Evolutionary conservation across 106 monocot species (phyloP), one percentile per base, ranked within the genome.

Genomic region (Apostasia shenzhenica): DNA sequence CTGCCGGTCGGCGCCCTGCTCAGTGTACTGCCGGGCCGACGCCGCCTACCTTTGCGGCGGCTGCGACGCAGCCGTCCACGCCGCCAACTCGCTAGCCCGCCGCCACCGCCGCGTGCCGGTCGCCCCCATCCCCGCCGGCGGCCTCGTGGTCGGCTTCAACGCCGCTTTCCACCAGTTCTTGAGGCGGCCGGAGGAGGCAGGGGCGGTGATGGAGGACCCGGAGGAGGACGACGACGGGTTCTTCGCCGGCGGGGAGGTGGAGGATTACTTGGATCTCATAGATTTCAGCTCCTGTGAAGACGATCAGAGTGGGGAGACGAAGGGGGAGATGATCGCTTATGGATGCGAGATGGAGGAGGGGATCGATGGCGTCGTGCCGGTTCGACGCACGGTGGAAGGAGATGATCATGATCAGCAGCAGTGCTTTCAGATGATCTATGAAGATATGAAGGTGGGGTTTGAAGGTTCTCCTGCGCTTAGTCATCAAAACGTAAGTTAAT

Each of bases 101-200:
- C 72, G 77, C 51, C 82, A 82, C 73, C 78, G 70, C 52, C 73
- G 82, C 12, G 78, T 82, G n/a, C 78, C 74, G 12, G 39, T 82
- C 9, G 42, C 64, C 51, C 68, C 50, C 3, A 49, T 71, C 45
- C 37, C 75, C 26, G 12, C 59, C 47, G 61, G 54, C 8, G 68
- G 57, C 65, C n/a, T 44, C 11, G 13, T 58, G 14, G 55, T 48
- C 45, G 57, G 66, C 9, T 40, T 14, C 7, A 10, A 39, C n/a
- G 52, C 65, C 4, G 53, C 57, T 43, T 66, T 55, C 9, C 55
- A 45, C 10, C 59, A 37, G 14, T 48, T 49, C 48, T 57, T 67
- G 46, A 67, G 67, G 75, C 58, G 67, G 46, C 57, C 68, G 10
- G 67, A 73, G 61, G 64, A 64, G 71, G 48, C 72, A 10, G 8